Evolutionary conservation across 2,329 filamentous ascomycete species (phyloP), one percentile per base, ranked within the genome.

Genomic region (Aquanectria penicillioides): DNA sequence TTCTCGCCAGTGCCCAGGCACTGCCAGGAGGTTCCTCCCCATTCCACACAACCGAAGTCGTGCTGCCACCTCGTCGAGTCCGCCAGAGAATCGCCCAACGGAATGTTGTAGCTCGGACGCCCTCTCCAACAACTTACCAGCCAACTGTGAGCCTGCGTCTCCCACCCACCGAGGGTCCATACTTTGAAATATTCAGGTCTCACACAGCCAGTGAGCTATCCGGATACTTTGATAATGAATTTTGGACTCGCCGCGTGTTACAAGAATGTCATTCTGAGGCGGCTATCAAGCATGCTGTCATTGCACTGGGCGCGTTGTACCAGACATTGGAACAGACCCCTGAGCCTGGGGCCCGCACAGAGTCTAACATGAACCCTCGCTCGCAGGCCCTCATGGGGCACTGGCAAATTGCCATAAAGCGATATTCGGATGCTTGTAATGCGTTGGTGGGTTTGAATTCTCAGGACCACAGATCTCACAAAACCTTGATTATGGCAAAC

Each of bases 301-400:
- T 90, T 20, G 88, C 88, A 6, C 76, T 91, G 7, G 88, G 87
- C 13, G 86, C 87, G 4, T 75, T 91, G 33, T 89, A 90, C 73
- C 89, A 89, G 72, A 89, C 86, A 1, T 73, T 89, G 6, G 87
- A 89, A 56, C 83, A 85, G 69, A 80, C 81, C 5, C 80, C 79
- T 18, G 83, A 83, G 61, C 81, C 82, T 15, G 61, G 40, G 2
- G 78, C 81, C 2, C 81, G 81, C 3, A 38, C 44, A 3, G 41
- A 60, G 8, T 44, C 61, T 2, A 56, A 60, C 31, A 50, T 63
- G 5, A 58, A 64, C 18, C 58, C 57, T 29, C 61, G 44, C 6
- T 54, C 61, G 43, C 77, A 78, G 37, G 62, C 69, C 31, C 79
- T 81, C 1, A 72, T 73, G 52, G 72, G 71, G 9, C 86, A 89